Base-by-base conservation (phyloP, 768 basidiomycete species). In the Agaricus bisporus region DNA sequence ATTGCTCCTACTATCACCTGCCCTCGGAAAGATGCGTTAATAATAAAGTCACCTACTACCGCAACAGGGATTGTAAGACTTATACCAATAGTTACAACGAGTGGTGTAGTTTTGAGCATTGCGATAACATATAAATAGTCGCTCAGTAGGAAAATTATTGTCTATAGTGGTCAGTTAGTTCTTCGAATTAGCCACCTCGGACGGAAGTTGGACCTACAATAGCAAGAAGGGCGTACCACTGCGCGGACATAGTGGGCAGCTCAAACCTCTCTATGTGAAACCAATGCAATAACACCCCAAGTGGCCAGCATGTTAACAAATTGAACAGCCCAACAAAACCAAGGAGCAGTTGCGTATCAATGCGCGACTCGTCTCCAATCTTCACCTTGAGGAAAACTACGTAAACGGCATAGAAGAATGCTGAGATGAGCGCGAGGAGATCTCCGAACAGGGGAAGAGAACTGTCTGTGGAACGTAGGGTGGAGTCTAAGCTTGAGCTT, bases 101-200 rank as follows among this genome's bases (percentile, higher is more conserved):
- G 73, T 0, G 95, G 95, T 1, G 94, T 94, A 6, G 95, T 98
- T 72, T 95, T 95, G 57, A 98, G 81, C 93, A 98, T 95, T 2
- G 94, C 88, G 17, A 91, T 63, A 32, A 91, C 82, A 65, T 91
- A 92, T 43, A 93, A 64, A 63, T 87, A 95, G 68, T 97, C 93
- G 56, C 87, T 90, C 6, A 80, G 81, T 22, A 89, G 68, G 0
- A 91, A 91, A 61, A 94, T 91, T 32, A 72, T 70, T 88, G 91
- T 92, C 86, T 95, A 59, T 5, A 15, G 32, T n/a, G 26, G 11
- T 45, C 28, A 32, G 41, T 39, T 44, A 15, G 15, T 15, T 11
- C 25, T 22, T 20, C 32, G 11, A 7, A 32, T 32, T 14, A 17
- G 14, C 37, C 2, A 32, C 9, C 17, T n/a, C n/a, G n/a, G 37